Evolutionary conservation across 768 basidiomycete species (phyloP).

Genomic region (Auricularia auricula-judae): DNA sequence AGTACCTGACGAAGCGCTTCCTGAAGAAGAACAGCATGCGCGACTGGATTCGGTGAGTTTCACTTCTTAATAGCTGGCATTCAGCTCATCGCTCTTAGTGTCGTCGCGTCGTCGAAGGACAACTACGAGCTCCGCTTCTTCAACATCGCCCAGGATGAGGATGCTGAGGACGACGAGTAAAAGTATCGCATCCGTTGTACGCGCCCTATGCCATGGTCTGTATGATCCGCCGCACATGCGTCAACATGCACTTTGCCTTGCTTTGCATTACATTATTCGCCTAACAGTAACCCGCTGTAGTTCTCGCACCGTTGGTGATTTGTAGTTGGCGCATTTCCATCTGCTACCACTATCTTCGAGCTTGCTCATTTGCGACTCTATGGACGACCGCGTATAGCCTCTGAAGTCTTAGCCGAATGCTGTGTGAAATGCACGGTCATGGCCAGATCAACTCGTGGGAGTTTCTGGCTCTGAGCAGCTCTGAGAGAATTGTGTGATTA

Average conservation of each 20-base stretch:
- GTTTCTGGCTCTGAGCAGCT: no score
- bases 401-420: no score
- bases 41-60: constrained; percentile 86
- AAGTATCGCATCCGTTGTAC: background rate
- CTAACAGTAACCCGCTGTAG: no score
- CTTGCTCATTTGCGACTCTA: no score
- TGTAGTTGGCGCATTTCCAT: no score
- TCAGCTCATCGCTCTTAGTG: constrained; percentile 29
- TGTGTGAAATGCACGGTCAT: no score
- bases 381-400: no score
- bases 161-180: background rate
- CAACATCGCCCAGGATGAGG: constrained; percentile 39
- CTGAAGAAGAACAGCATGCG: constrained; percentile 94
- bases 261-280: background rate
- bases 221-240: background rate
- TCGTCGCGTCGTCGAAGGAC: constrained; percentile 90
- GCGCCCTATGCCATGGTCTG: background rate
- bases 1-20: constrained; percentile 99
- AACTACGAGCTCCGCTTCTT: constrained; percentile 92
- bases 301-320: no score
- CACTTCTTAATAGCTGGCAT: background rate
- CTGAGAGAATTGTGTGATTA: no score
- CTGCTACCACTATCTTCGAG: no score
- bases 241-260: background rate
- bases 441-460: no score